Percentiles rank a stretch among this genome's conserved stretches.
phyloP scores from a whole-genome alignment of 345 rosid species.

The Ceriops zippeliana region DNA sequence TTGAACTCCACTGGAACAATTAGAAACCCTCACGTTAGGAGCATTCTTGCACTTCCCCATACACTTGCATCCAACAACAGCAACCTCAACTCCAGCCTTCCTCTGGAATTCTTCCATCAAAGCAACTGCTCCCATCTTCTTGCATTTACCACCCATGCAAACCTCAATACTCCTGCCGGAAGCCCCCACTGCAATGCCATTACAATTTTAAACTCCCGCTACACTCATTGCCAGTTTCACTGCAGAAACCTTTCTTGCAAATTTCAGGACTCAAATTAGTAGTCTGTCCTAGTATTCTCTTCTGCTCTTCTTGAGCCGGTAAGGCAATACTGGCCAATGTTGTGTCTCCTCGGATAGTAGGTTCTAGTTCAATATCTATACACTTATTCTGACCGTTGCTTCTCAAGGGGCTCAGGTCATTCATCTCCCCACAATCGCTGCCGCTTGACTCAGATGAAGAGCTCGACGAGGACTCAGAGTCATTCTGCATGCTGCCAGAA shows the following conservation, averaged over 20 bases:
- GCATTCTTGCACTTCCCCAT: slow-evolving; percentile 27
- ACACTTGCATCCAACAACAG: slow-evolving; percentile 20
- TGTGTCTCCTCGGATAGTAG: background rate
- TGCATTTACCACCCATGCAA: slow-evolving; percentile 34
- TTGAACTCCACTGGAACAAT: background rate
- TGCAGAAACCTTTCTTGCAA: background rate
- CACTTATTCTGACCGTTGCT: background rate
- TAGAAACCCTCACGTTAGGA: slow-evolving; percentile 21
- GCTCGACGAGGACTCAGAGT: slow-evolving; percentile 9
- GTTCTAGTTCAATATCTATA: background rate
- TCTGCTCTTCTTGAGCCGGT: background rate
- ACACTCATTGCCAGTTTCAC: background rate
- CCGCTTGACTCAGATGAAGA: slow-evolving; percentile 22
- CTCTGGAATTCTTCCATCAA: slow-evolving; percentile 18
- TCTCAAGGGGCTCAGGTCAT: background rate
- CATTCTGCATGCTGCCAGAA: background rate
- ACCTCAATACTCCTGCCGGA: slow-evolving; percentile 16
- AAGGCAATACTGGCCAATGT: background rate
- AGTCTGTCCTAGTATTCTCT: background rate
- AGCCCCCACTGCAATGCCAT: background rate
- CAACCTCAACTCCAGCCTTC: slow-evolving; percentile 7
- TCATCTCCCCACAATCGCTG: slow-evolving; percentile 5
- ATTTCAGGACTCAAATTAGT: background rate
- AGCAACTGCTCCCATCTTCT: slow-evolving; percentile 16
- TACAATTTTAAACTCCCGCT: background rate